phyloP scores from a whole-genome alignment of 2,329 filamentous ascomycete species.

The Pseudovirgaria hyperparasitica region DNA sequence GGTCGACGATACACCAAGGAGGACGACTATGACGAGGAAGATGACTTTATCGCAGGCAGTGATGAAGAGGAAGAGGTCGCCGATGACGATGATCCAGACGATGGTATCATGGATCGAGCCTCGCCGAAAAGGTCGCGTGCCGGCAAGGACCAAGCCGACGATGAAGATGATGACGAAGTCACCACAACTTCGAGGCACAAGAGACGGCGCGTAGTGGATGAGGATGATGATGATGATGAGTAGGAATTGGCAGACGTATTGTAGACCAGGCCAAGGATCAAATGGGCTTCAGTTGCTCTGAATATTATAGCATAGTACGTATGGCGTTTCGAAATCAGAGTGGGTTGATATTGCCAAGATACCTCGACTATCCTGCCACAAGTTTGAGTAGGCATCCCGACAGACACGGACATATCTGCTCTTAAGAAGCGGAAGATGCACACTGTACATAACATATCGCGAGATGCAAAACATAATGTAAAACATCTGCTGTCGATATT shows the following conservation, averaged over 20 bases:
- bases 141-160: conserved; percentile 15
- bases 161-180: conserved; percentile 25
- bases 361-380: too few relatives aligned
- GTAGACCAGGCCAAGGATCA: too few relatives aligned
- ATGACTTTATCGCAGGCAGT: conserved; percentile 65
- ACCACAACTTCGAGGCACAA: conserved; percentile 14
- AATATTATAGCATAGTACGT: too few relatives aligned
- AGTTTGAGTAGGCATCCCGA: too few relatives aligned
- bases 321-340: too few relatives aligned
- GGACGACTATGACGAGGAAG: conserved; percentile 68
- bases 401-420: too few relatives aligned
- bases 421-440: too few relatives aligned
- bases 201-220: conserved; percentile 32
- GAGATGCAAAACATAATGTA: too few relatives aligned
- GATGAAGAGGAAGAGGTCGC: conserved; percentile 57
- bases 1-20: conserved; percentile 48
- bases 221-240: conserved; percentile 37
- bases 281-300: too few relatives aligned
- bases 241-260: conserved; percentile 6
- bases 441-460: too few relatives aligned
- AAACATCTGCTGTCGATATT: too few relatives aligned
- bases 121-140: conserved; percentile 27
- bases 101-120: conserved; percentile 26
- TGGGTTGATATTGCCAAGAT: too few relatives aligned
- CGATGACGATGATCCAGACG: conserved; percentile 42